Evolutionary conservation across 768 basidiomycete genomes (phyloP), one percentile per base, ranked within the genome.

Genomic region (Psilocybe tampanensis): DNA sequence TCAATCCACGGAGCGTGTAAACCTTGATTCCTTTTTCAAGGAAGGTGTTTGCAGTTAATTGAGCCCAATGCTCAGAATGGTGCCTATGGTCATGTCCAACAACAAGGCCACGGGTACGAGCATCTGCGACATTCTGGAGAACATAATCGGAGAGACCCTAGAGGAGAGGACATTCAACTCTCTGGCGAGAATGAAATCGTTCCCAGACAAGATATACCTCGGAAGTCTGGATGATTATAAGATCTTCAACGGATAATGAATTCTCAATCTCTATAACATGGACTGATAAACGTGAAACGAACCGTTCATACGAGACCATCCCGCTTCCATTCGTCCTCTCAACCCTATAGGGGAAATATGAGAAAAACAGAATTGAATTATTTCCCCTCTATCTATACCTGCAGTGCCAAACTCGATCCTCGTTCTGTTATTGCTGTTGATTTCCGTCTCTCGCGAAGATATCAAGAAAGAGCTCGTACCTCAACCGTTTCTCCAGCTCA

Each of bases 251-350:
- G 47, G 8, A 47, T 47, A 36, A 44, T 54, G 36, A 51, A 18
- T 33, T 24, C 34, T 23, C 24, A 49, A 44, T 21, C 22, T 32
- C 24, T 32, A 12, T 22, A 36, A 41, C 36, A n/a, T 29, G 44
- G 41, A 47, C 39, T 26, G 15, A 7, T 29, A 42, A 19, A 36
- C 18, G 36, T 8, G 29, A 44, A 18, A 55, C 64, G 9, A 19
- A 79, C 81, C 91, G 66, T 95, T 95, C 91, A 95, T 94, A 54
- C 90, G 82, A n/a, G 90, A 80, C 83, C 89, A 94, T 1, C 94
- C 94, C 8, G 92, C 92, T 62, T 90, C 88, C 94, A 95, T 95
- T 60, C 74, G 79, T 1, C 87, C 92, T 64, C 92, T 76, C 19
- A 94, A 75, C 51, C 92, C 92, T 89, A 24, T 24, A 21, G 19